phyloP scores from a whole-genome alignment of 2,329 filamentous ascomycete species.

The Trichoderma harzianum region DNA sequence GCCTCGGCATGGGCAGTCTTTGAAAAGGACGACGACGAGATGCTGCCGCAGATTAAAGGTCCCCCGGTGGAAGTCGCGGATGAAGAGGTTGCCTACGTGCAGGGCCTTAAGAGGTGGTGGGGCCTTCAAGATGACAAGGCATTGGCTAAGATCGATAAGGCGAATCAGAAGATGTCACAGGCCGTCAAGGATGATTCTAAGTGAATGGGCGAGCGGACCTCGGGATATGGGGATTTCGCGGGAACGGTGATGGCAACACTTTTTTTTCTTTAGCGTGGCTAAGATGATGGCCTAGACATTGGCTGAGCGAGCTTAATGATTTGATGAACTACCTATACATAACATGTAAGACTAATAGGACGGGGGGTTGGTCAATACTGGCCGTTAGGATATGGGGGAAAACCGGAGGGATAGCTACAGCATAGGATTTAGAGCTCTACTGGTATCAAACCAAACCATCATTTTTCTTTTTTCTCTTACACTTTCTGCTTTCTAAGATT shows the following conservation, averaged over 20 bases:
- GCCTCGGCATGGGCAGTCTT: conserved; percentile 62
- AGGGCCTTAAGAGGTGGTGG: conserved; percentile 49
- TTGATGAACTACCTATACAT: conserved; percentile 3
- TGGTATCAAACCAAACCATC: background rate
- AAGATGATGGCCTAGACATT: background rate
- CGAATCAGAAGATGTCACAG: conserved; percentile 36
- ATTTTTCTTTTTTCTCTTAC: background rate
- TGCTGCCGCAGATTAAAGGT: conserved; percentile 53
- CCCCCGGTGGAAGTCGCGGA: conserved; percentile 56
- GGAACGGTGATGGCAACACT: background rate
- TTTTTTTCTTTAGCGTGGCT: background rate
- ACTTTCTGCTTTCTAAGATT: background rate
- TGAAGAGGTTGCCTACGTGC: conserved; percentile 48
- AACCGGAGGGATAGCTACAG: background rate
- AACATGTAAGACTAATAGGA: background rate
- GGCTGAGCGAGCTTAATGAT: background rate
- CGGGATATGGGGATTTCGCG: background rate
- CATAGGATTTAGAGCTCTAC: background rate
- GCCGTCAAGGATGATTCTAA: conserved; percentile 28
- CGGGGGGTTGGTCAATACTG: background rate
- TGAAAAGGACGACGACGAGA: conserved; percentile 40
- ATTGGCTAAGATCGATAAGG: conserved; percentile 47
- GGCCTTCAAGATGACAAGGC: conserved; percentile 45
- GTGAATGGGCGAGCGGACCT: background rate
- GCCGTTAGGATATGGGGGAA: background rate